phyloP scores from a whole-genome alignment of 306 rosid genomes.

The Quercus dentata region DNA sequence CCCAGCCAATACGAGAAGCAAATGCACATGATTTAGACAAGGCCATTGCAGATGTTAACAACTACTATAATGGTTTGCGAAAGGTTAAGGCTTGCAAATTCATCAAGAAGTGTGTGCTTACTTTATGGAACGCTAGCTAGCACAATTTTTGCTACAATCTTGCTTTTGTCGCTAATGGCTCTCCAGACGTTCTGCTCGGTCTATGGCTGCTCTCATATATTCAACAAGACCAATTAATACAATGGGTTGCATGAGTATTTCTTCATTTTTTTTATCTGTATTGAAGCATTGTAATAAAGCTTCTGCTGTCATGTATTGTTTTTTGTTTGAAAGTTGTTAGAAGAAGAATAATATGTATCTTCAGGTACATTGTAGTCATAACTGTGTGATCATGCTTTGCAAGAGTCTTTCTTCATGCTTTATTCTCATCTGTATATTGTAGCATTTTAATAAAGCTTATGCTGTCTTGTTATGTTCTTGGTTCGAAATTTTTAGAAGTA shows the following conservation, averaged over 20 bases:
- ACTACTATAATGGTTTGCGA: background rate
- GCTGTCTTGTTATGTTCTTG: too few relatives aligned
- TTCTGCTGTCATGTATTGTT: background rate
- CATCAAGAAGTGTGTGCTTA: background rate
- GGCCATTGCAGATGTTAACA: background rate
- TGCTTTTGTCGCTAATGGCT: conserved; percentile 9
- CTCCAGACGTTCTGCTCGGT: conserved; percentile 17
- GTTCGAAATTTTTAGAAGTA: too few relatives aligned
- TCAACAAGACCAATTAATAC: background rate
- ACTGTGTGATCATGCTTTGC: too few relatives aligned
- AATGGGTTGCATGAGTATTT: too few relatives aligned
- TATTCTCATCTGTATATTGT: too few relatives aligned
- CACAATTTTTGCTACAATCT: background rate
- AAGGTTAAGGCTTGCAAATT: background rate
- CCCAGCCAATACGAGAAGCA: conserved; percentile 6
- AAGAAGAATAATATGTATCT: too few relatives aligned
- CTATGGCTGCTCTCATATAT: conserved; percentile 6
- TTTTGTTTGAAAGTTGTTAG: background rate
- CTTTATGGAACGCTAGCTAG: conserved; percentile 4
- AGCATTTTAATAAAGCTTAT: too few relatives aligned
- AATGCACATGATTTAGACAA: background rate
- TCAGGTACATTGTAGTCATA: too few relatives aligned
- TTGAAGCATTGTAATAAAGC: background rate
- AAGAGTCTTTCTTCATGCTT: too few relatives aligned
- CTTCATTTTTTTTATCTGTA: background rate